These are phyloP conservation scores for Macrolepiota fuliginosa DNA, from an alignment of 768 basidiomycete species.

Conservation along the genomic window DNA sequence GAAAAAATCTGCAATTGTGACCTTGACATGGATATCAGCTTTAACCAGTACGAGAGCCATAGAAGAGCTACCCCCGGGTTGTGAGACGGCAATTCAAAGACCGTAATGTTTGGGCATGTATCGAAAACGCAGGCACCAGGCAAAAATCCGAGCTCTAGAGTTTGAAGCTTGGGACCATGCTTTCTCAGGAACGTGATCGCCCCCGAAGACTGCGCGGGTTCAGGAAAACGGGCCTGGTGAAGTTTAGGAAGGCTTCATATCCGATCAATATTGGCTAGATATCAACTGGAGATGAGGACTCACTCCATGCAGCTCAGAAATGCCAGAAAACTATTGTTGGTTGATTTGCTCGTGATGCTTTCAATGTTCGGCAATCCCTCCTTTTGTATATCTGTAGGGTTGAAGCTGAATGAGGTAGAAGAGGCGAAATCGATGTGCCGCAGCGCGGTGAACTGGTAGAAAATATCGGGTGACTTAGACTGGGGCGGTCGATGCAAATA, in stretches of 20 bases:
- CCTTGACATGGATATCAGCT: neutral
- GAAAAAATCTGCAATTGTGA: slow-evolving; percentile 1
- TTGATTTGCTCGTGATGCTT: neutral
- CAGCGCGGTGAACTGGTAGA: slow-evolving; percentile 1
- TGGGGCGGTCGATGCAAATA: slow-evolving; percentile 1
- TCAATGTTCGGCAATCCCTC: neutral
- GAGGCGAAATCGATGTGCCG: slow-evolving; percentile 1
- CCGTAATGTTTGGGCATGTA: neutral
- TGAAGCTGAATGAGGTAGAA: neutral
- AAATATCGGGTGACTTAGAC: neutral
- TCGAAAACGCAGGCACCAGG: slow-evolving; percentile 6
- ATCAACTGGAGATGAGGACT: neutral
- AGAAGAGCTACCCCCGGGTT: neutral
- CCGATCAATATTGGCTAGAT: neutral
- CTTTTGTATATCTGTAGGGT: neutral
- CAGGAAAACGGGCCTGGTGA: neutral
- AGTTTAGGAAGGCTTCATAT: neutral
- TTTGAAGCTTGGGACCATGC: neutral
- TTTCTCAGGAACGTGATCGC: slow-evolving; percentile 2
- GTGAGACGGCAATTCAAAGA: neutral
- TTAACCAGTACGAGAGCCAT: neutral
- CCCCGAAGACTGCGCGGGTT: neutral
- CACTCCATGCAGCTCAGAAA: slow-evolving; percentile 3
- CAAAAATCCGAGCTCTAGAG: slow-evolving; percentile 2
- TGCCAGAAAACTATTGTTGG: neutral